phyloP scores from a whole-genome alignment of 2,329 filamentous ascomycete species.

The Fonsecaea pugnacius region DNA sequence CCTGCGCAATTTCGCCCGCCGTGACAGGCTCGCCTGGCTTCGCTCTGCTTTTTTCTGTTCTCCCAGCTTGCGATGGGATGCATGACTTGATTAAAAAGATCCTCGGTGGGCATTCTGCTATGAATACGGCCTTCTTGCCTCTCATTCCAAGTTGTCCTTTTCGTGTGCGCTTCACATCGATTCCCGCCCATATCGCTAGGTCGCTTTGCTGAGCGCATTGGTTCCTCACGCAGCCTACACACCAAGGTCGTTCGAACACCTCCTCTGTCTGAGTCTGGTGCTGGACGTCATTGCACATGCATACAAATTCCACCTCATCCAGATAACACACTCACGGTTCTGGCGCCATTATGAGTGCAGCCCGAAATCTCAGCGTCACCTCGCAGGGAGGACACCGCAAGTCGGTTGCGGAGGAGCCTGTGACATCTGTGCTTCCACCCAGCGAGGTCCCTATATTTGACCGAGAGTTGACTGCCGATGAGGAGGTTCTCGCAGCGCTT shows the following conservation, averaged over 20 bases:
- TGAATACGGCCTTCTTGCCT: conserved; percentile 14
- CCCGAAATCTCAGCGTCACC: conserved; percentile 27
- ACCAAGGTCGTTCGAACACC: background rate
- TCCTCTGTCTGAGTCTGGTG: background rate
- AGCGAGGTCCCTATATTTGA: conserved; percentile 56
- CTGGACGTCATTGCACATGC: conserved; percentile 10
- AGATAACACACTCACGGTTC: conserved; percentile 1
- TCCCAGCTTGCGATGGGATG: conserved; percentile 22
- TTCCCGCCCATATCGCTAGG: background rate
- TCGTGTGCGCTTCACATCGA: background rate
- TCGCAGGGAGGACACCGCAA: conserved; percentile 35
- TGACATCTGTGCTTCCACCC: conserved; percentile 57
- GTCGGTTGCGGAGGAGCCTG: conserved; percentile 55
- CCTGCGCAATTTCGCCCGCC: conserved; percentile 6
- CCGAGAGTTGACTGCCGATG: conserved; percentile 58
- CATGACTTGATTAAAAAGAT: conserved; percentile 17
- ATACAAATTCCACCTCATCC: conserved; percentile 9
- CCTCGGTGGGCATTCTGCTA: conserved; percentile 14
- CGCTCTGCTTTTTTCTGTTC: conserved; percentile 11
- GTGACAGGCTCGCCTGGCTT: conserved; percentile 16
- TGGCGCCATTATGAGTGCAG: conserved; percentile 26
- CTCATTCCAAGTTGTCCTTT: background rate
- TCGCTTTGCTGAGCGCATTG: conserved; percentile 4
- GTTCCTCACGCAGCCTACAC: background rate
- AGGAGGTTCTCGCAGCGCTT: conserved; percentile 65